Base-by-base conservation (phyloP, 352 stramenopile genomes). In the Globisporangium takayamanum region DNA sequence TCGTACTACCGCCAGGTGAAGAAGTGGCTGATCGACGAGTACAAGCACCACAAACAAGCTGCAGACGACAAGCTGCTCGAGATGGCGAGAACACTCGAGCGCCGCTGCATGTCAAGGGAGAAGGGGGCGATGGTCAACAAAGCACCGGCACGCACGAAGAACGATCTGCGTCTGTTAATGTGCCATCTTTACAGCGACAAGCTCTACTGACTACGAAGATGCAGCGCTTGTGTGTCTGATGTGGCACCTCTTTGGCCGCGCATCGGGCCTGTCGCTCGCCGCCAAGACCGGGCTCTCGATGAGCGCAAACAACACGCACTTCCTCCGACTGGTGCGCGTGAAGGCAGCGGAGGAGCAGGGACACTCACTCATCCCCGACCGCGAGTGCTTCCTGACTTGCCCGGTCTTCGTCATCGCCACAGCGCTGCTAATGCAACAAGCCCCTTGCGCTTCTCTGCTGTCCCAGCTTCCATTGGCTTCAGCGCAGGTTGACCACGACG, bases 181-280 rank as follows among this genome's bases (percentile, higher is more conserved):
- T 22, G 22, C 22, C 22, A 22, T 22, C 22, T 22, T 22, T 22
- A 22, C 10, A 33, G 20, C 47, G n/a, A 5, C 28, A 33, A 33
- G 28, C 28, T 33, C 28, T 3, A 33, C 28, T 36, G 70, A 81
- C 56, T 76, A 73, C 54, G 57, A 77, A 51, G 67, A 78, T 42
- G 53, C 61, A 16, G 67, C 64, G 2, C 45, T 77, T 5, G 22
- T 73, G 1, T 64, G 62, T 3, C 26, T 78, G 2, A 33, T 76
- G 59, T 73, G 63, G 64, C 70, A 73, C 54, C 51, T 75, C 10
- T 79, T 77, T 18, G 69, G 67, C 0, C 60, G 64, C 3, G 68
- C 69, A 0, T 76, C 67, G 0, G 60, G 71, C 20, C 36, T 76
- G 3, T 54, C 57, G 5, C 56, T 68, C 14, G 20, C 76, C 0